phyloP scores from a whole-genome alignment of 139 green algal species.

The Coelastrella sp. region DNA sequence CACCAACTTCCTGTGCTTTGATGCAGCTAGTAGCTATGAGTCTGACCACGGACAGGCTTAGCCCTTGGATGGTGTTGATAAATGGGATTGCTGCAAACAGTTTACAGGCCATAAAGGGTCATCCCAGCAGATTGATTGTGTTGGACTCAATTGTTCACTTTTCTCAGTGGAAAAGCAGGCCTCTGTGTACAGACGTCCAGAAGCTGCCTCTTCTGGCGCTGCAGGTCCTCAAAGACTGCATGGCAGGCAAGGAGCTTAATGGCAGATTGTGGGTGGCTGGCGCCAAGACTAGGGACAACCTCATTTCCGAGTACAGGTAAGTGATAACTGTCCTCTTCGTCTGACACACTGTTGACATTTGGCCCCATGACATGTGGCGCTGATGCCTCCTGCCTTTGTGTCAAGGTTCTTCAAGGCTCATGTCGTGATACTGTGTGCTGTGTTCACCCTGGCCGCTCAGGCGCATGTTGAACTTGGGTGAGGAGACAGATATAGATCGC shows the following conservation, averaged over 20 bases:
- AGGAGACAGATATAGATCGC: constrained; percentile 38
- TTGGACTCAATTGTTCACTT: no score
- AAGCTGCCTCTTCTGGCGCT: neutral
- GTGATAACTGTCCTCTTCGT: neutral
- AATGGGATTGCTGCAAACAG: neutral
- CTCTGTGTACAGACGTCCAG: neutral
- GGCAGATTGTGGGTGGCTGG: constrained; percentile 54
- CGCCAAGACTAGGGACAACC: constrained; percentile 65
- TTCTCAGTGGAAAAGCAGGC: neutral
- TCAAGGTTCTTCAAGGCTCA: no score
- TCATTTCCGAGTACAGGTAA: constrained; percentile 66
- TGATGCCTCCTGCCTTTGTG: no score
- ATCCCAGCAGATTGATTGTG: neutral
- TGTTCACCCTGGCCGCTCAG: neutral
- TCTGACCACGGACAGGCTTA: neutral
- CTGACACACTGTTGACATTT: no score
- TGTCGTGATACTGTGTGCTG: no score
- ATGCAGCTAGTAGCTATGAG: neutral
- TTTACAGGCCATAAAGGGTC: neutral
- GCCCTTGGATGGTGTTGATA: neutral
- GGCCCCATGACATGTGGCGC: no score
- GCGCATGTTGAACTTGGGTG: constrained; percentile 27
- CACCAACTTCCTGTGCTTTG: neutral
- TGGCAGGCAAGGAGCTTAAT: constrained; percentile 55
- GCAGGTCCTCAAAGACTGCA: constrained; percentile 54